A percentile compares a stretch with the other conserved stretches of the same genome.
phyloP scores from a whole-genome alignment of 805 yeast species.

The Zygoascus ofunaensis region DNA sequence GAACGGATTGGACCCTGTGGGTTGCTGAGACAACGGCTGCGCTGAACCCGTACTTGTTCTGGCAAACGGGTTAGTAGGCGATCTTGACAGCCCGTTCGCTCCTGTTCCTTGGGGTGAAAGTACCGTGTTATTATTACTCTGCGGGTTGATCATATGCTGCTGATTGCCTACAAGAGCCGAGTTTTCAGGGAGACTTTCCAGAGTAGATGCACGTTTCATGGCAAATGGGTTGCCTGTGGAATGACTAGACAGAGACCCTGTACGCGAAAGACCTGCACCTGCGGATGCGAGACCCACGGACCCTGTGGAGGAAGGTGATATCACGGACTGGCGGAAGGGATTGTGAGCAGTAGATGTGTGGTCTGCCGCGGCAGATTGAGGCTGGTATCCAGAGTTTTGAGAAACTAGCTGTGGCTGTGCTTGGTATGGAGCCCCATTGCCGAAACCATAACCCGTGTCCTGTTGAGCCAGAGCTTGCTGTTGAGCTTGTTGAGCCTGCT shows the following conservation, averaged over 20 bases:
- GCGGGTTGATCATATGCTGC: slow-evolving; percentile 10
- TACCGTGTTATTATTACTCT: slow-evolving; percentile 5
- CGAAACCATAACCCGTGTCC: slow-evolving; percentile 15
- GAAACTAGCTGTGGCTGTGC: slow-evolving; percentile 16
- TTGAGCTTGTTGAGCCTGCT: slow-evolving; percentile 18
- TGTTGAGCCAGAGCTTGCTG: slow-evolving; percentile 10
- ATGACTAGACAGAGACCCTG: background rate
- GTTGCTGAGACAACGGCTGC: slow-evolving; percentile 23
- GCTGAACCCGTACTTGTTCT: slow-evolving; percentile 7
- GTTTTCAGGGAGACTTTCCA: slow-evolving; percentile 10
- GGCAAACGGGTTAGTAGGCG: slow-evolving; percentile 40
- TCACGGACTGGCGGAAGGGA: slow-evolving; percentile 16
- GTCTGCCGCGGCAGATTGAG: slow-evolving; percentile 16
- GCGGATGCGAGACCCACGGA: too few species aligned
- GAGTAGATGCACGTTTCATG: slow-evolving; percentile 12
- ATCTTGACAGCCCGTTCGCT: slow-evolving; percentile 21
- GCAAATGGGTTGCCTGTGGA: slow-evolving; percentile 14
- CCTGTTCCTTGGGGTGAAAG: slow-evolving; percentile 8
- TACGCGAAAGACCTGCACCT: too few species aligned
- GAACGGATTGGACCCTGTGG: slow-evolving; percentile 59
- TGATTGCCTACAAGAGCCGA: slow-evolving; percentile 19
- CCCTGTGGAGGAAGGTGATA: slow-evolving; percentile 6
- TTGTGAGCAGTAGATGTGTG: slow-evolving; percentile 15
- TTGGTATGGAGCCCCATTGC: slow-evolving; percentile 16
- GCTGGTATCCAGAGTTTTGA: slow-evolving; percentile 5